Evolutionary conservation across 1,284 basidiomycete genomes (phyloP), one percentile per base, ranked within the genome.

Genomic region (Boletus calvinii): DNA sequence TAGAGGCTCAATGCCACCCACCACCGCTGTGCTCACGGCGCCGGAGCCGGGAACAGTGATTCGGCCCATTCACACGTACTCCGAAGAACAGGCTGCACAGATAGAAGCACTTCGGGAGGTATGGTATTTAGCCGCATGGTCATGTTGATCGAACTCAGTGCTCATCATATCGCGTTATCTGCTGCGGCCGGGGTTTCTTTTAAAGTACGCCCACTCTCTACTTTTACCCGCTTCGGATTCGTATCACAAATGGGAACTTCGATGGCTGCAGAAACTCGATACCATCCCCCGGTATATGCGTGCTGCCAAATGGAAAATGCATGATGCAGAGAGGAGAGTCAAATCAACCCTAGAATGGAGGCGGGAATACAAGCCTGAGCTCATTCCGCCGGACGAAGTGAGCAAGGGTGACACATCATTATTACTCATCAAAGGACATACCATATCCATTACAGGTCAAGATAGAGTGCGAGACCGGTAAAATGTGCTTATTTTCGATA

Each of bases 231-330:
- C 77, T 38, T 75, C 77, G 11, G 87, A 93, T 64, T 71, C 83
- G 9, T 93, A 93, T 64, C 65, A 84, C 59, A 72, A 75, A 43
- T 92, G 88, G 87, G 91, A 93, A 70, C 68, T 75, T 35, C 79
- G 85, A 54, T 93, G 90, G 85, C 71, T 93, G 8, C 73, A 78
- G 54, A 86, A 80, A 62, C 76, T 83, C 3, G 90, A 90, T 57
- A 90, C 87, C 24, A 77, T 87, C 48, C 80, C 87, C 37, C 83
- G 91, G 8, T 94, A 92, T 67, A 84, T 91, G 79, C 83, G 91
- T 32, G 90, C 91, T 0, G 80, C 87, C 3, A 92, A 92, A 64
- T 92, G 90, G 90, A 84, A 85, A 64, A 63, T 86, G 24, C 78
- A 80, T 17, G 87, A 94, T 52, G 90, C 79, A 7, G 83, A 92